Conservation (phyloP, 805 yeast species). For the Ogataea ramenticola region DNA sequence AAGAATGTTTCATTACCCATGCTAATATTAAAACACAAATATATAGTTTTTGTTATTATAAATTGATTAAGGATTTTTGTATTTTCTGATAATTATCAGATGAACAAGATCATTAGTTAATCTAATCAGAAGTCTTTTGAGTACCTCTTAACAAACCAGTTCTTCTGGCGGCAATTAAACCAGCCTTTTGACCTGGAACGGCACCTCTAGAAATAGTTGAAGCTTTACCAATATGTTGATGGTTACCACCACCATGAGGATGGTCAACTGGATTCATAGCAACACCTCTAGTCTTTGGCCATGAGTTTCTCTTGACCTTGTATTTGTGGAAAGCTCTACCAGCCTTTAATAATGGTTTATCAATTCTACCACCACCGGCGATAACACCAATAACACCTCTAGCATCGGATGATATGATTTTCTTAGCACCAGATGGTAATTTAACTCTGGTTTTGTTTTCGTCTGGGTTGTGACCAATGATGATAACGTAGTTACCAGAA, state of each 20-base stretch:
- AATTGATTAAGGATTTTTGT: too few relatives aligned
- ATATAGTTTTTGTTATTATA: background rate
- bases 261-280: slow-evolving; percentile 99
- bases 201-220: slow-evolving; percentile 99
- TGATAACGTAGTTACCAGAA: slow-evolving; percentile 98
- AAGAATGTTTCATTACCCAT: slow-evolving; percentile 1
- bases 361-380: slow-evolving; percentile 99
- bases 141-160: slow-evolving; percentile 99
- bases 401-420: slow-evolving; percentile 89
- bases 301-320: slow-evolving; percentile 99
- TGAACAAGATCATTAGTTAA: background rate
- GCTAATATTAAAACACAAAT: slow-evolving; percentile 1
- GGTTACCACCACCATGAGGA: slow-evolving; percentile 99
- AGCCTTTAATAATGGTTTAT: slow-evolving; percentile 99
- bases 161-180: slow-evolving; percentile 99
- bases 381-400: slow-evolving; percentile 99
- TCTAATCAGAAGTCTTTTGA: slow-evolving; percentile 9
- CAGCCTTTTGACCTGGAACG: slow-evolving; percentile 99
- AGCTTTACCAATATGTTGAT: slow-evolving; percentile 99
- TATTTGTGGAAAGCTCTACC: slow-evolving; percentile 99
- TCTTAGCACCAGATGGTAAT: slow-evolving; percentile 99
- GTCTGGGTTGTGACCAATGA: slow-evolving; percentile 98
- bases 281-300: slow-evolving; percentile 99
- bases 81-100: too few relatives aligned
- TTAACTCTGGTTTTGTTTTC: slow-evolving; percentile 99